Percentiles rank a stretch among this genome's conserved stretches.
Conservation (phyloP, 2,329 filamentous ascomycete species). For the Pestalotiopsis sp. region DNA sequence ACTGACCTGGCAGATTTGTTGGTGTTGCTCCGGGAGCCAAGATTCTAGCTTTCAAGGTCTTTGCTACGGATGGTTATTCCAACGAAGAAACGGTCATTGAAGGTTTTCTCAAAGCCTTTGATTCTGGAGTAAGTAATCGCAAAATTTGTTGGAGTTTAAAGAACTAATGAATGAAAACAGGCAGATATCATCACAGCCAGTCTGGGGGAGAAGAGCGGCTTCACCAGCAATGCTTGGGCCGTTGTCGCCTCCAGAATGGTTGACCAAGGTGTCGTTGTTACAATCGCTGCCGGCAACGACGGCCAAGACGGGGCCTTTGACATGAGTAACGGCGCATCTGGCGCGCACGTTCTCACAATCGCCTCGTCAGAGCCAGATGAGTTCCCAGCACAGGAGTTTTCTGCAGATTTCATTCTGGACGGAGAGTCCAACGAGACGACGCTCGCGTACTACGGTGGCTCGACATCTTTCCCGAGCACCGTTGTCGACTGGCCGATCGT, state of each 20-base stretch:
- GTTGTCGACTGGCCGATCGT: constrained; percentile 27
- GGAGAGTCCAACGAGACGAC: constrained; percentile 24
- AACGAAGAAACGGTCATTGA: constrained; percentile 26
- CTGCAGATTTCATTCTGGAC: constrained; percentile 22
- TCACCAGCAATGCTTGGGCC: constrained; percentile 42
- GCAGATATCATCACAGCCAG: constrained; percentile 28
- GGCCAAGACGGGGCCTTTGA: constrained; percentile 26
- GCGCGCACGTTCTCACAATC: constrained; percentile 27
- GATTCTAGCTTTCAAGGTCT: constrained; percentile 25
- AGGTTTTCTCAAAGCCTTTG: constrained; percentile 24
- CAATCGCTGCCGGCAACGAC: constrained; percentile 24
- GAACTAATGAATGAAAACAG: constrained; percentile 3
- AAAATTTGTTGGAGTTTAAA: too few relatives aligned
- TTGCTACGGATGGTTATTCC: constrained; percentile 20
- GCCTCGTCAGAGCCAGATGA: constrained; percentile 23
- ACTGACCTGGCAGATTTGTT: constrained; percentile 20
- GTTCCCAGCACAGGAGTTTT: constrained; percentile 23
- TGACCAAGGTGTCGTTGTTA: constrained; percentile 29
- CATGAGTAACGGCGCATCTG: constrained; percentile 27
- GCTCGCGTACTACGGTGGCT: constrained; percentile 25
- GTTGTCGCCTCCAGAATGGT: constrained; percentile 43
- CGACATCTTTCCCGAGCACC: constrained; percentile 23
- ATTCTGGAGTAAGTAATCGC: constrained; percentile 20
- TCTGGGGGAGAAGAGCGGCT: constrained; percentile 23
- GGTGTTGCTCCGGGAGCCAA: constrained; percentile 27